Base-by-base conservation (phyloP, 2,329 filamentous ascomycete genomes). In the Cordyceps sp. region DNA sequence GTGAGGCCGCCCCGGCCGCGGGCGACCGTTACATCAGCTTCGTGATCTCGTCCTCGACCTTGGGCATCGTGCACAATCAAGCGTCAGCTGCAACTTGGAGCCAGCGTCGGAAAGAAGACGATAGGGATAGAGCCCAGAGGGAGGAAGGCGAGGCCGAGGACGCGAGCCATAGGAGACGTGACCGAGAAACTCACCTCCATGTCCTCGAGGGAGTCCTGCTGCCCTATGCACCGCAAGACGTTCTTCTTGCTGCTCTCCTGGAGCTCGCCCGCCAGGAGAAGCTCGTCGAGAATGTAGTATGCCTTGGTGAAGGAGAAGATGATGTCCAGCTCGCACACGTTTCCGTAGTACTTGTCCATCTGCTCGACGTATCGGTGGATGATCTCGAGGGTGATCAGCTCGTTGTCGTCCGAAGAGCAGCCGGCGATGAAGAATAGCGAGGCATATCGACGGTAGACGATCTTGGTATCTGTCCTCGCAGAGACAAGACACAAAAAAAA, bases 341-440 rank as follows among this genome's bases (percentile, higher is more conserved):
- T 98, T 57, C 90, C 90, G 58, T 96, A 98, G 65, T 98, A 98
- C 58, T 98, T 98, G 69, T 98, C 90, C 90, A 98, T 98, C 62
- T 98, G 90, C 59, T 98, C 90, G 52, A 98, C 90, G 55, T 98
- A 98, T 59, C 90, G 84, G 58, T 98, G 90, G 48, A 98, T 92
- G 52, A 98, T 85, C 58, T 98, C 90, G 52, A 98, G 83, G 17
- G 84, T 93, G 55, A 96, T 94, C 51, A 98, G 66, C 55, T 98
- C 90, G 59, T 98, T 98, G 59, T 98, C 90, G 40, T 84, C 85
- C n/a, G 86, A 86, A 33, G 85, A 78, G 62, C 85, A 93, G 47
- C 90, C 90, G 49, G 88, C 86, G 55, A 98, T 98, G 69, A 98
- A 98, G 69, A 96, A 98, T 39, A 98, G 78, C 36, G 90, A 96